Percentiles rank a stretch among this genome's conserved stretches.
These are phyloP conservation scores for Blastomyces emzantsi DNA, from an alignment of 2,329 filamentous ascomycete species.

Conservation along the genomic window DNA sequence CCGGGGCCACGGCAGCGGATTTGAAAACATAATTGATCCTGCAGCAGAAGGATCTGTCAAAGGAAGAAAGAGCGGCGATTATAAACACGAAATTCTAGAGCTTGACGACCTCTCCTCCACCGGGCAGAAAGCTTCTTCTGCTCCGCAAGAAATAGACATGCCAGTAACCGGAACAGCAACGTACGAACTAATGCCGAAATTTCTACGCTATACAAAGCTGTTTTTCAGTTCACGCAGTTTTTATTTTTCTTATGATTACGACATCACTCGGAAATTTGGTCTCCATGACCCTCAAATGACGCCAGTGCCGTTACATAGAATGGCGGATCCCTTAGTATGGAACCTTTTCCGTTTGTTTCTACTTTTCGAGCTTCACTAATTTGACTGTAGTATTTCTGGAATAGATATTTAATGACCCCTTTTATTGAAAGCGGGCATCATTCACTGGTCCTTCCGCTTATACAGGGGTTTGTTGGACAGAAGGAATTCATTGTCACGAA, in stretches of 20 bases:
- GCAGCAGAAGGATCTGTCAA: constrained; percentile 1
- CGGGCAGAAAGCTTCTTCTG: constrained; percentile 7
- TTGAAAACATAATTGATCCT: constrained; percentile 12
- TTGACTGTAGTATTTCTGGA: constrained; percentile 70
- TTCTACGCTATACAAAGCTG: constrained; percentile 73
- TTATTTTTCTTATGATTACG: constrained; percentile 91
- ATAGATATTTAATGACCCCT: constrained; percentile 61
- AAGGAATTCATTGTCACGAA: constrained; percentile 63
- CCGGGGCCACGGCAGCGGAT: constrained; percentile 3
- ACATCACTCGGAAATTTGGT: constrained; percentile 63
- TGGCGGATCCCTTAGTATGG: constrained; percentile 58
- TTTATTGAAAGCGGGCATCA: constrained; percentile 68
- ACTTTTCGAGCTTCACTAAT: constrained; percentile 5
- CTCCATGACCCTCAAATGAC: constrained; percentile 33
- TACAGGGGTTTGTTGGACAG: constrained; percentile 94
- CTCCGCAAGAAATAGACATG: background rate
- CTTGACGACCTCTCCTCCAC: constrained; percentile 15
- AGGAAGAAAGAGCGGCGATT: constrained; percentile 9
- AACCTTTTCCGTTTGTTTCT: constrained; percentile 2
- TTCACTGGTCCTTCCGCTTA: constrained; percentile 64
- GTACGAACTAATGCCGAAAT: constrained; percentile 63
- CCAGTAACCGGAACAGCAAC: constrained; percentile 29
- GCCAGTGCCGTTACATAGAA: constrained; percentile 57
- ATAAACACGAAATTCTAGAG: constrained; percentile 13
- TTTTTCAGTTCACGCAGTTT: constrained; percentile 82